These are phyloP conservation scores for Pythium biforme DNA, from an alignment of 352 stramenopile species.

Conservation along the genomic window DNA sequence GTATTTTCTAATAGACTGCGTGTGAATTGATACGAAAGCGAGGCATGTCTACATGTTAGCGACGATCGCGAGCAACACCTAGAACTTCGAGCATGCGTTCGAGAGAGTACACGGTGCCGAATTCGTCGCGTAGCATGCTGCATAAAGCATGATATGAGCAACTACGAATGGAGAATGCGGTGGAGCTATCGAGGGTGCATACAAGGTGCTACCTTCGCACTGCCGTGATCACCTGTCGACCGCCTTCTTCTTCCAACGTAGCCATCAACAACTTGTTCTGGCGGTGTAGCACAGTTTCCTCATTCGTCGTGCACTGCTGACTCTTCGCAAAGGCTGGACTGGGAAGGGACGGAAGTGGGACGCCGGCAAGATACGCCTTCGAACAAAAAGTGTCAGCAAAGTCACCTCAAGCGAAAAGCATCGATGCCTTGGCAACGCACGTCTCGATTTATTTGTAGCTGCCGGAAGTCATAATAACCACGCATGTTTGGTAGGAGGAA, in stretches of 20 bases:
- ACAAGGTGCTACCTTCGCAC: constrained; percentile 1
- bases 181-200: too few species aligned
- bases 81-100: constrained; percentile 13
- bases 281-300: constrained; percentile 9
- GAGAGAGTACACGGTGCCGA: constrained; percentile 5
- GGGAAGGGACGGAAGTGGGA: constrained; percentile 10
- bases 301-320: background rate
- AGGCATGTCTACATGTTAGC: background rate
- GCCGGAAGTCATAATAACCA: background rate
- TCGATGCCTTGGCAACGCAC: background rate
- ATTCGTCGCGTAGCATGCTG: constrained; percentile 20
- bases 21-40: constrained; percentile 8
- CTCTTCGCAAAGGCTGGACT: background rate
- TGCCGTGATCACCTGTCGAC: background rate
- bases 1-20: constrained; percentile 52
- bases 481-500: too few species aligned
- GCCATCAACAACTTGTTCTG: constrained; percentile 23
- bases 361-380: constrained; percentile 21
- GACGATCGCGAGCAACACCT: background rate
- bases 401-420: background rate
- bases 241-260: background rate
- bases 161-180: too few species aligned
- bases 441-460: constrained; percentile 20
- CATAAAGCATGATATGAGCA: background rate
- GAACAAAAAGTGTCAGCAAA: background rate